phyloP scores from a whole-genome alignment of 352 stramenopile species.

The Phytophthora crassamura region DNA sequence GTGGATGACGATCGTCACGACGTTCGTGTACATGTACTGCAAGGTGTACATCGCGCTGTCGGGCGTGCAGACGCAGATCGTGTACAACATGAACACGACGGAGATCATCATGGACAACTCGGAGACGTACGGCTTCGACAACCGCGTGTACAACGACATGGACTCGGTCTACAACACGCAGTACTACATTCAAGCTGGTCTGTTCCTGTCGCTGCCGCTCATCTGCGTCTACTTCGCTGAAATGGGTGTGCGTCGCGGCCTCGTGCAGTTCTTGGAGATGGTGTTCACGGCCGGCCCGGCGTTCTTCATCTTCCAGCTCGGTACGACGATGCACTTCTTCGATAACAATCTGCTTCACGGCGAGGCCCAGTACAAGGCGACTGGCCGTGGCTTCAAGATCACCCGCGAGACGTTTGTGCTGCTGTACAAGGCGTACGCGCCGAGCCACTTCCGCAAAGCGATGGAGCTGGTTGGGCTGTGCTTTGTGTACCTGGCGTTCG shows the following conservation, averaged over 20 bases:
- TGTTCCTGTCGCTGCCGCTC: constrained; percentile 81
- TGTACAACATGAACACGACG: constrained; percentile 80
- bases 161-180: constrained; percentile 83
- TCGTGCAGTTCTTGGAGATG: constrained; percentile 84
- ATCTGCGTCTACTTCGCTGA: constrained; percentile 86
- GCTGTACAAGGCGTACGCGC: constrained; percentile 83
- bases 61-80: constrained; percentile 73
- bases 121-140: constrained; percentile 52
- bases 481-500: constrained; percentile 77
- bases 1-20: constrained; percentile 90
- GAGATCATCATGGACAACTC: constrained; percentile 75
- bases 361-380: constrained; percentile 84
- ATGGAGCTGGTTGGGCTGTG: constrained; percentile 81
- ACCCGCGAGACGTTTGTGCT: constrained; percentile 84
- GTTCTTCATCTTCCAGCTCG: constrained; percentile 86
- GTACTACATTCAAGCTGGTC: constrained; percentile 85
- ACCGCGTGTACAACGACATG: constrained; percentile 66
- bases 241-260: constrained; percentile 69
- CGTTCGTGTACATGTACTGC: constrained; percentile 88
- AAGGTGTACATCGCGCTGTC: constrained; percentile 84
- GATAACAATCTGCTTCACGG: constrained; percentile 85
- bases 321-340: constrained; percentile 89
- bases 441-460: constrained; percentile 79
- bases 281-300: constrained; percentile 72
- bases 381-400: constrained; percentile 86